These are phyloP conservation scores for Dactylorhiza incarnata DNA, from an alignment of 106 monocot genomes.

Conservation along the genomic window DNA sequence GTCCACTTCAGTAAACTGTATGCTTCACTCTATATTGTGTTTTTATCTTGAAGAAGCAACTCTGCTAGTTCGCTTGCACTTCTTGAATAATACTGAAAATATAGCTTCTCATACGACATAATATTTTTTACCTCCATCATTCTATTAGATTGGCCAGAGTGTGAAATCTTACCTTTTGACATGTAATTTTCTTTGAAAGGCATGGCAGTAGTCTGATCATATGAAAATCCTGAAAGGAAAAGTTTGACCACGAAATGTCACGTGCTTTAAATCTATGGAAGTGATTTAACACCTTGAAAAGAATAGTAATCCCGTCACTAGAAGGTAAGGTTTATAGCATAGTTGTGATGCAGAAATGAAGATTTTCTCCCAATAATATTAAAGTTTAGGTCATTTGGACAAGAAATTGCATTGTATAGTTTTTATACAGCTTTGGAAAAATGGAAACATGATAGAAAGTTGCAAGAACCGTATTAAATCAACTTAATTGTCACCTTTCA, in stretches of 20 bases:
- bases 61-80: background rate
- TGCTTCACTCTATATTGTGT: background rate
- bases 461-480: background rate
- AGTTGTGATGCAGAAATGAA: constrained; percentile 4
- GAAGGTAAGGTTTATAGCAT: background rate
- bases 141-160: background rate
- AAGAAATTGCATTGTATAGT: background rate
- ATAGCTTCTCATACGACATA: background rate
- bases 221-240: constrained; percentile 91
- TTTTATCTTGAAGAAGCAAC: background rate
- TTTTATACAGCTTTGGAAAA: background rate
- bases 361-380: background rate
- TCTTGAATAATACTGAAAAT: constrained; percentile 1
- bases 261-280: constrained; percentile 20
- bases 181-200: constrained; percentile 51
- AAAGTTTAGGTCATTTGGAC: background rate
- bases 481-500: background rate
- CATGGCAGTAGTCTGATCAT: constrained; percentile 48
- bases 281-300: constrained; percentile 13
- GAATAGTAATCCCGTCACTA: background rate
- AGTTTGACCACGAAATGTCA: constrained; percentile 42
- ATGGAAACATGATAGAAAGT: background rate
- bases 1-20: background rate
- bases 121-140: background rate
- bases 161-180: constrained; percentile 74